Evolutionary conservation across 495 filamentous ascomycete genomes (phyloP).

Genomic region (Xylaria grammica): DNA sequence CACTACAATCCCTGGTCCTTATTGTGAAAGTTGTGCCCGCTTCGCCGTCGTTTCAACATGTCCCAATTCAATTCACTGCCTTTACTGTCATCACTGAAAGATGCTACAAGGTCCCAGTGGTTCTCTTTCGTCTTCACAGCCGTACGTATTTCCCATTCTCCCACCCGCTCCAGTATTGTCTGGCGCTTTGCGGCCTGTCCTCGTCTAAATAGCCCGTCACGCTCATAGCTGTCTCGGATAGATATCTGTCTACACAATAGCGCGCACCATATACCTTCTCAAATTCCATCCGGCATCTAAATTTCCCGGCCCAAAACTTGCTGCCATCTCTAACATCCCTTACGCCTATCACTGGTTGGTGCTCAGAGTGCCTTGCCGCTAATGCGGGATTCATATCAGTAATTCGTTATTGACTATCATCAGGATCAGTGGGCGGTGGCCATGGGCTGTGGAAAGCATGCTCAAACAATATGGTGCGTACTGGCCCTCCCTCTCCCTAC

Average conservation of each 20-base stretch:
- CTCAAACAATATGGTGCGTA: slow-evolving; percentile 26
- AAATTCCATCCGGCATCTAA: slow-evolving; percentile 29
- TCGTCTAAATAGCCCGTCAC: not conserved
- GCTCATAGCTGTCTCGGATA: not conserved
- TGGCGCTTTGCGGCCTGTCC: not conserved
- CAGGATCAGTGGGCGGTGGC: slow-evolving; percentile 25
- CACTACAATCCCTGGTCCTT: not conserved
- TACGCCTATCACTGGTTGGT: slow-evolving; percentile 25
- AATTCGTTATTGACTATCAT: slow-evolving; percentile 6
- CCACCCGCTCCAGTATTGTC: not conserved
- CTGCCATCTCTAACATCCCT: slow-evolving; percentile 25
- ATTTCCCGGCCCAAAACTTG: slow-evolving; percentile 34
- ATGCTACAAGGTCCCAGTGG: not conserved
- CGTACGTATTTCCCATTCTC: not conserved
- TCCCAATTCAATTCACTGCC: not conserved
- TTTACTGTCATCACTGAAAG: not conserved
- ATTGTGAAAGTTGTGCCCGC: not conserved
- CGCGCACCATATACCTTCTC: slow-evolving; percentile 25
- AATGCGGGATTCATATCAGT: not conserved
- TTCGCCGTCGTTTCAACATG: slow-evolving; percentile 3
- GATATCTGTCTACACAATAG: slow-evolving; percentile 15
- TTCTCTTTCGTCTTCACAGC: not conserved
- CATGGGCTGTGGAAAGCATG: slow-evolving; percentile 25
- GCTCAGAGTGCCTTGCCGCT: not conserved
- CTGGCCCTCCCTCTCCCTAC: not conserved